Percentiles rank a stretch among this genome's conserved stretches.
phyloP scores from a whole-genome alignment of 2,329 filamentous ascomycete genomes.

The Neopestalotiopsis rosae region DNA sequence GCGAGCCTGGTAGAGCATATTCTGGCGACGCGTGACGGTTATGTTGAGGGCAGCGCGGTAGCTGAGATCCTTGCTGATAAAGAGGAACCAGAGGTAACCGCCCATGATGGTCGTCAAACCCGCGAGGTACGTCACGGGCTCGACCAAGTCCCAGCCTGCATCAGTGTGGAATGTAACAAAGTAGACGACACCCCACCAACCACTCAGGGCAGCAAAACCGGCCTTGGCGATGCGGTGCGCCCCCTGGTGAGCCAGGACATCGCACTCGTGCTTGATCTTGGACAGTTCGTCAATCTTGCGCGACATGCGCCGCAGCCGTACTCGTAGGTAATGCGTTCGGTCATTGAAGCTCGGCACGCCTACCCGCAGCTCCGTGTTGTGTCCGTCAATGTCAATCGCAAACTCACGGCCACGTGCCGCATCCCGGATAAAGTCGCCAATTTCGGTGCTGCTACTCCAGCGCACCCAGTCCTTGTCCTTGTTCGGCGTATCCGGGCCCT shows the following conservation, averaged over 20 bases:
- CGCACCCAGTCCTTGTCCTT: constrained; percentile 74
- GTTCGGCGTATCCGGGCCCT: constrained; percentile 49
- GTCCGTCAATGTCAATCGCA: constrained; percentile 79
- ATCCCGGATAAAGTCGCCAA: constrained; percentile 93
- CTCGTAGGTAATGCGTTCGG: constrained; percentile 85
- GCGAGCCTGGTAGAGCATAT: constrained; percentile 73
- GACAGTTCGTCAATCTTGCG: constrained; percentile 71
- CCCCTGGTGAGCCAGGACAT: constrained; percentile 74
- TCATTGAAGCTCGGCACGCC: constrained; percentile 88
- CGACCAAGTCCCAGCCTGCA: constrained; percentile 88
- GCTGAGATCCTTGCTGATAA: constrained; percentile 86
- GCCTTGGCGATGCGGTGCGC: constrained; percentile 81
- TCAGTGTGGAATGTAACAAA: constrained; percentile 74
- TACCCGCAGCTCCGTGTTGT: constrained; percentile 69
- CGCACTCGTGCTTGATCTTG: constrained; percentile 81
- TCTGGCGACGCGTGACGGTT: constrained; percentile 80
- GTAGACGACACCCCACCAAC: constrained; percentile 86
- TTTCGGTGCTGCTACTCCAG: constrained; percentile 87
- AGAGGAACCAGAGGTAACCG: constrained; percentile 92
- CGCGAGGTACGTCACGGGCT: constrained; percentile 88
- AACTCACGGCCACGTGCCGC: constrained; percentile 86
- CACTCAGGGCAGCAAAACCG: constrained; percentile 74
- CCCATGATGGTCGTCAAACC: constrained; percentile 86
- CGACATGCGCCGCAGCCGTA: constrained; percentile 75
- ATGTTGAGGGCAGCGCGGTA: constrained; percentile 88